Percentiles rank a stretch among this genome's conserved stretches.
Conservation (phyloP, 2,329 filamentous ascomycete species). For the Alternaria metachromatica region DNA sequence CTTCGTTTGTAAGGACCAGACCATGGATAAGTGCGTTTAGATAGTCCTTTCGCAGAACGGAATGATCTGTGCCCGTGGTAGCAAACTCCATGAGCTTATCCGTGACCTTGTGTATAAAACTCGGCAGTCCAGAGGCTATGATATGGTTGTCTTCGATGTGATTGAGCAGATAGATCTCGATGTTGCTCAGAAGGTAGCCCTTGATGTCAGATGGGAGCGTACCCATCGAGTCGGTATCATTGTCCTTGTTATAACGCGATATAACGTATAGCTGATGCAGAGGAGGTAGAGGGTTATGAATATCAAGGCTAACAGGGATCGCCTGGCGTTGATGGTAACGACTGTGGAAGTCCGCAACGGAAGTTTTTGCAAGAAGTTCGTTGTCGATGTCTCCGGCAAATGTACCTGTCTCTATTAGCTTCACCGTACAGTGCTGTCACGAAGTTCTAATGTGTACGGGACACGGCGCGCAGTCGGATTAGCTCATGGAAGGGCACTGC, state of each 20-base stretch:
- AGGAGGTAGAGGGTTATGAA: neutral
- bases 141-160: neutral
- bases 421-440: neutral
- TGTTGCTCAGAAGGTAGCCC: neutral
- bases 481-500: neutral
- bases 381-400: neutral
- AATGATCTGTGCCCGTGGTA: neutral
- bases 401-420: neutral
- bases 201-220: neutral
- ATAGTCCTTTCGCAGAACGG: neutral
- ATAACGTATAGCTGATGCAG: neutral
- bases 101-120: neutral
- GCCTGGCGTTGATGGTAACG: neutral
- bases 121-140: neutral
- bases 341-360: neutral
- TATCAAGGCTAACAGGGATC: neutral
- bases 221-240: neutral
- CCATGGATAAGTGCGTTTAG: neutral
- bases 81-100: neutral
- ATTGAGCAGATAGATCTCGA: neutral
- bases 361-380: neutral
- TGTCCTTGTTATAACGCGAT: neutral
- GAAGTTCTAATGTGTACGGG: neutral
- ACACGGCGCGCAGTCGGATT: neutral
- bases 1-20: neutral